Evolutionary conservation across 2,329 filamentous ascomycete species (phyloP), one percentile per base, ranked within the genome.

Genomic region (Proliferodiscus dingleyae): DNA sequence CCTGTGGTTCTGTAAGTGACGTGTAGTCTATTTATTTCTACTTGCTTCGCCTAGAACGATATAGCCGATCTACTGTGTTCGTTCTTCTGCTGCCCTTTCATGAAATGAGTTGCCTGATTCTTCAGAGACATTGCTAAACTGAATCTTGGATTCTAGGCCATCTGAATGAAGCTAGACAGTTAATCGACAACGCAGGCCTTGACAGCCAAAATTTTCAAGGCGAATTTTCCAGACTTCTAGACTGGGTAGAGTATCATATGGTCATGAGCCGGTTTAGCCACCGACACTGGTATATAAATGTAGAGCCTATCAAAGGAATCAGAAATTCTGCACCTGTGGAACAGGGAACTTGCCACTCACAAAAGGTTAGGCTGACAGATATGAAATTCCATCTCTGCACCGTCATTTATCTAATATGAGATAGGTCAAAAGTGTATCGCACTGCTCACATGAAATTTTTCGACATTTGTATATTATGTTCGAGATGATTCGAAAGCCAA

Each of bases 181-280:
- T 55, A 40, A 51, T 55, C 43, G 47, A 55, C 40, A 51, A 51
- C 32, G 48, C 38, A 37, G 37, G 46, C 28, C 30, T 51, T 41
- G 34, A 43, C 37, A 49, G 34, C 41, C 50, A 51, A 41, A 43
- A 15, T 29, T 49, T 51, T 41, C 45, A 55, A 41, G 43, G 46
- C 32, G 50, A 55, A 47, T 40, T 47, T 44, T 51, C 50, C 43
- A 51, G 41, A 46, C 45, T 55, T 46, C 37, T 47, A 39, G 38
- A 49, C 41, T 55, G 52, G 52, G 50, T 53, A 38, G 50, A 55
- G 43, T 55, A 55, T 39, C 50, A 55, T 46, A 51, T 49, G 37
- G 51, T 53, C 30, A 53, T 53, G 48, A 47, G 43, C 43, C 42
- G 49, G 40, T 55, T 55, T 34, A 55, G 52, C 39, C 48, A 39